Percentiles rank a stretch among this genome's conserved stretches.
These are phyloP conservation scores for Penicillium hordei DNA, from an alignment of 2,329 filamentous ascomycete genomes.

Conservation along the genomic window DNA sequence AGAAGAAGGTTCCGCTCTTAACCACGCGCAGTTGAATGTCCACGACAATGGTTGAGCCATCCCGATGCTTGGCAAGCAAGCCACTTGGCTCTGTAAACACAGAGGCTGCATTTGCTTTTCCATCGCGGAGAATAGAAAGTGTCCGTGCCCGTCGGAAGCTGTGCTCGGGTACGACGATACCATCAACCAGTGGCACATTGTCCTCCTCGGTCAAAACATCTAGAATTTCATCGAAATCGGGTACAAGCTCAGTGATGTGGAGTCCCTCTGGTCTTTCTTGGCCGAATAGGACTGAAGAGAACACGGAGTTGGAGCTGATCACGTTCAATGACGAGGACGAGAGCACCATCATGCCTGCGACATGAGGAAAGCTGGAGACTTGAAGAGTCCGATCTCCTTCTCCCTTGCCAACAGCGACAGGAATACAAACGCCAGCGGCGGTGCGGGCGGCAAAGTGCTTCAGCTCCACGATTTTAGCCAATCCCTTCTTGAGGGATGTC, in stretches of 20 bases:
- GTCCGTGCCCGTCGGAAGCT: slow-evolving; percentile 89
- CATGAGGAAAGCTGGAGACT: slow-evolving; percentile 93
- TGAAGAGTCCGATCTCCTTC: slow-evolving; percentile 70
- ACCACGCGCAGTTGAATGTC: slow-evolving; percentile 97
- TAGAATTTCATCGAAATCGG: slow-evolving; percentile 81
- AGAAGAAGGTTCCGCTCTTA: slow-evolving; percentile 72
- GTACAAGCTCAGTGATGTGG: slow-evolving; percentile 76
- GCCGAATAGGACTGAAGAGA: slow-evolving; percentile 88
- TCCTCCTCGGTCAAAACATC: slow-evolving; percentile 83
- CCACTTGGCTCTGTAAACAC: slow-evolving; percentile 83
- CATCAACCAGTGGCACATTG: slow-evolving; percentile 77
- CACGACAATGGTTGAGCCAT: slow-evolving; percentile 87
- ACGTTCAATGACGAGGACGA: slow-evolving; percentile 76
- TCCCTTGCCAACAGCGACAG: slow-evolving; percentile 75
- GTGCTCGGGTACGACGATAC: slow-evolving; percentile 95
- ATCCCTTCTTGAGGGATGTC: slow-evolving; percentile 70
- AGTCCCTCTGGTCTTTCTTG: slow-evolving; percentile 80
- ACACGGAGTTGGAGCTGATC: slow-evolving; percentile 91
- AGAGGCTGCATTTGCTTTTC: slow-evolving; percentile 72
- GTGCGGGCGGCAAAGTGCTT: slow-evolving; percentile 85
- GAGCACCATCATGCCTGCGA: slow-evolving; percentile 92
- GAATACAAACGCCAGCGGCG: slow-evolving; percentile 74
- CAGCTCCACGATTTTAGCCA: slow-evolving; percentile 68
- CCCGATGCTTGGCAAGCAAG: slow-evolving; percentile 79
- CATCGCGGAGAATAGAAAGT: slow-evolving; percentile 78